Evolutionary conservation across 2,329 filamentous ascomycete genomes (phyloP).

Genomic region (Botrytis pseudocinerea): DNA sequence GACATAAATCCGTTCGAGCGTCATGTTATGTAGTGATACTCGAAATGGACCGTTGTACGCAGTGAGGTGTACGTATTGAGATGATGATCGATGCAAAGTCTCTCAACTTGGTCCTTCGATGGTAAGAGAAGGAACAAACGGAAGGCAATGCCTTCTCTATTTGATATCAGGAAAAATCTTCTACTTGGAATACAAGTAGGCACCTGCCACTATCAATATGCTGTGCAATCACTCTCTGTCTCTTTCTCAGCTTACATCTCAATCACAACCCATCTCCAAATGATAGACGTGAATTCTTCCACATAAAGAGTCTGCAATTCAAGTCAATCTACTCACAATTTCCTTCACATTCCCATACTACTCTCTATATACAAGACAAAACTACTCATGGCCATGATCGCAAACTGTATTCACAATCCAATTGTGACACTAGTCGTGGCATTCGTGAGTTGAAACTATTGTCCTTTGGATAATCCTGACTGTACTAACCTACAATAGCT

Average conservation of each 20-base stretch:
- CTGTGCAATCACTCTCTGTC: neutral
- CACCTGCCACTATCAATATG: neutral
- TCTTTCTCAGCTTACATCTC: neutral
- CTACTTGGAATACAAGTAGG: neutral
- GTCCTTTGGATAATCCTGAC: too few species aligned
- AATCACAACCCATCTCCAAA: neutral
- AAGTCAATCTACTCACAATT: too few species aligned
- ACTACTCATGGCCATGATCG: neutral
- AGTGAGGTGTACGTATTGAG: neutral
- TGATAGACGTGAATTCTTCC: neutral
- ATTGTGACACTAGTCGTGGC: neutral
- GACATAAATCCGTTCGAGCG: neutral
- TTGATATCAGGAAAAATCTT: neutral
- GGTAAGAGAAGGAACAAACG: neutral
- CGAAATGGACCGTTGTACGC: neutral
- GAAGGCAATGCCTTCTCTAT: neutral
- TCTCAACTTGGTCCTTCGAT: neutral
- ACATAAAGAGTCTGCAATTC: neutral
- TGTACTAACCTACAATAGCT: neutral
- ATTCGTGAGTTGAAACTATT: neutral
- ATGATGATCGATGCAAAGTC: neutral
- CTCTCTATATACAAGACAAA: neutral
- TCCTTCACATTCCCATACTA: neutral
- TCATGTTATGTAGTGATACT: neutral
- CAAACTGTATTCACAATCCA: neutral